These are phyloP conservation scores for Sungouiella thailandica DNA, from an alignment of 805 yeast species.

Conservation along the genomic window DNA sequence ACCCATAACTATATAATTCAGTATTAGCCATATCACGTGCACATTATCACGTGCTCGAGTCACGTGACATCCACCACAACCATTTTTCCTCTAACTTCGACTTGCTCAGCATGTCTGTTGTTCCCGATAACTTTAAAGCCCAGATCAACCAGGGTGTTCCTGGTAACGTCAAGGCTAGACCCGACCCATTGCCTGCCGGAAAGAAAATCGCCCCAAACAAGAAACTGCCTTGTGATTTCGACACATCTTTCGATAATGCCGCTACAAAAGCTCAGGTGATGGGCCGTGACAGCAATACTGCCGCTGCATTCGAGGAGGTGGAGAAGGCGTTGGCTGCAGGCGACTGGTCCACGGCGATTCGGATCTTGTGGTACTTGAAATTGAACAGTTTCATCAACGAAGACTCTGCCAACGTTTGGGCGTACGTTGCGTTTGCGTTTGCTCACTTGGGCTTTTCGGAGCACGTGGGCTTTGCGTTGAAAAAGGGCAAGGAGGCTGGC, in stretches of 20 bases:
- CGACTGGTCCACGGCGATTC: conserved; percentile 4
- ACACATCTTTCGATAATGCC: conserved; percentile 2
- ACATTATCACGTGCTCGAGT: no score
- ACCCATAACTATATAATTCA: no score
- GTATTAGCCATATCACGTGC: no score
- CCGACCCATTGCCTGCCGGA: conserved; percentile 5
- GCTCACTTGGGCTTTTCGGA: conserved; percentile 5
- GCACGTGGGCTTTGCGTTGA: conserved; percentile 5
- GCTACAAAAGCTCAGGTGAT: conserved; percentile 2
- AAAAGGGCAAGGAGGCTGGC: conserved; percentile 5
- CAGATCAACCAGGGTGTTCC: conserved; percentile 7
- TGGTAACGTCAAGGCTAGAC: conserved; percentile 5
- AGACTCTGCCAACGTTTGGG: conserved; percentile 6
- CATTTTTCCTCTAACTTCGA: no score
- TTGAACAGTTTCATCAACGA: conserved; percentile 5
- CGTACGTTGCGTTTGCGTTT: conserved; percentile 6
- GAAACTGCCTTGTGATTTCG: conserved; percentile 4
- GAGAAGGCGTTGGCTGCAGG: conserved; percentile 1
- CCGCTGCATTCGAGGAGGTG: conserved; percentile 2
- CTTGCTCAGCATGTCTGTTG: conserved; percentile 3
- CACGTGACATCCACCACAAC: no score
- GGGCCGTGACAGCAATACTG: conserved; percentile 4
- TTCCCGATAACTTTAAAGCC: conserved; percentile 4
- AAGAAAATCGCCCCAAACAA: conserved; percentile 5
- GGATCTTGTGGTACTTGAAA: conserved; percentile 4